Percentiles rank a stretch among this genome's conserved stretches.
Evolutionary conservation across 768 basidiomycete genomes (phyloP).

Genomic region (Xerocomellus intermedius): DNA sequence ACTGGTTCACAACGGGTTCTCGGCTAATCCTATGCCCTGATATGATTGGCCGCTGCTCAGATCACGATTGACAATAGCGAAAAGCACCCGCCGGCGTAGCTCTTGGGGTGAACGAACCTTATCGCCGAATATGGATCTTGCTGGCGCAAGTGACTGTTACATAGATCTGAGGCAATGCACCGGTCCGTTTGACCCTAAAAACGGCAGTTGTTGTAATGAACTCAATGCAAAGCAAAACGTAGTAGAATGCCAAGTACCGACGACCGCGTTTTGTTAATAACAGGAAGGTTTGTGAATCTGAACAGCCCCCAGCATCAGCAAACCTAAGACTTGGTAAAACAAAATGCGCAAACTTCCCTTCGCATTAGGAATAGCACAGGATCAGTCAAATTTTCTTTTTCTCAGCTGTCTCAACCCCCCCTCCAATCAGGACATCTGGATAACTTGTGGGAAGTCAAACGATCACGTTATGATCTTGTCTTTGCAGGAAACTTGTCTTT

Average conservation of each 20-base stretch:
- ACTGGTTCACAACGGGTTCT: background rate
- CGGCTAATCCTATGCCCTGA: background rate
- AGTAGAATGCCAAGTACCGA: background rate
- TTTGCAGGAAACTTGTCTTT: background rate
- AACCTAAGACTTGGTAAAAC: background rate
- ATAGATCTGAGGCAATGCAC: conserved; percentile 1
- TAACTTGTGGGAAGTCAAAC: background rate
- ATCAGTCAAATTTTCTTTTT: background rate
- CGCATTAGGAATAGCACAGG: background rate
- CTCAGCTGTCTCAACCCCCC: background rate
- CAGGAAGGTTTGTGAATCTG: background rate
- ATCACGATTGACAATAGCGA: conserved; percentile 5
- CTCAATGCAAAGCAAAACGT: conserved; percentile 5
- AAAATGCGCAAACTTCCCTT: background rate
- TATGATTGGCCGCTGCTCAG: background rate
- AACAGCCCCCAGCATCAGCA: conserved; percentile 4
- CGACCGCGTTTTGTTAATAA: background rate
- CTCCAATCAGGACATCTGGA: background rate
- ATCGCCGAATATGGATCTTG: conserved; percentile 1
- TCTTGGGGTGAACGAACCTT: background rate
- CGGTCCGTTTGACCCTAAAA: background rate
- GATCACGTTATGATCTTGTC: background rate
- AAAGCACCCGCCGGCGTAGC: background rate
- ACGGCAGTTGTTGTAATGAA: background rate
- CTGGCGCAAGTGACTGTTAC: background rate